phyloP scores from a whole-genome alignment of 345 rosid species.

The Physaria fendleri region DNA sequence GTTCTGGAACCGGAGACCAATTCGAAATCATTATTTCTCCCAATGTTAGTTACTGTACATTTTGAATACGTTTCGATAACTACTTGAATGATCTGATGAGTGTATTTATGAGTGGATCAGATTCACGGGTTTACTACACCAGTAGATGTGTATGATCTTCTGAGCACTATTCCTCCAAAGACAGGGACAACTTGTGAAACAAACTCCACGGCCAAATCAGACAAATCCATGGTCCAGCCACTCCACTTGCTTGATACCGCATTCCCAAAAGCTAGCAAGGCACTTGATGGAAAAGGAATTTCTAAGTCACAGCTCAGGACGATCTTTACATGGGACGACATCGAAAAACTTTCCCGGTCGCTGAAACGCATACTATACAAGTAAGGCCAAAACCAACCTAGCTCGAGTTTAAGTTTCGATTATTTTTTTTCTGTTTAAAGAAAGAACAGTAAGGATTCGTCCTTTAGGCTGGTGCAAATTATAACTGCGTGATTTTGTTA shows the following conservation, averaged over 20 bases:
- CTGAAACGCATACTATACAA: constrained; percentile 50
- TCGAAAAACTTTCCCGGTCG: constrained; percentile 39
- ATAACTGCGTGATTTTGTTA: neutral
- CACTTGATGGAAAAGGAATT: constrained; percentile 29
- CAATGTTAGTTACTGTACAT: constrained; percentile 41
- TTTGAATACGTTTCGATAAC: constrained; percentile 5
- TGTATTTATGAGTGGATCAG: constrained; percentile 29
- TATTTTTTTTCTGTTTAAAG: neutral
- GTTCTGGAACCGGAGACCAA: constrained; percentile 63
- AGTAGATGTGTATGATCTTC: constrained; percentile 47
- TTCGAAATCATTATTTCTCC: constrained; percentile 60
- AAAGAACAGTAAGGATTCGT: constrained; percentile 3
- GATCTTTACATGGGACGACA: constrained; percentile 38
- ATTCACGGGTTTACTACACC: constrained; percentile 41
- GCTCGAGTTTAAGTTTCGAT: neutral
- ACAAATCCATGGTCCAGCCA: constrained; percentile 29
- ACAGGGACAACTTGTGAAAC: neutral
- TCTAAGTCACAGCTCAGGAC: constrained; percentile 33
- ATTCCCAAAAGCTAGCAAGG: constrained; percentile 27
- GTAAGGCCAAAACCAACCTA: constrained; percentile 40
- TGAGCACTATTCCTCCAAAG: constrained; percentile 33
- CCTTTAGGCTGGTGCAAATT: neutral
- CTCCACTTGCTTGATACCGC: constrained; percentile 26
- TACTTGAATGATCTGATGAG: constrained; percentile 2
- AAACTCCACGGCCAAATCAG: constrained; percentile 23